These are phyloP conservation scores for Penicillium concentricum DNA, from an alignment of 2,329 filamentous ascomycete genomes.

Conservation along the genomic window DNA sequence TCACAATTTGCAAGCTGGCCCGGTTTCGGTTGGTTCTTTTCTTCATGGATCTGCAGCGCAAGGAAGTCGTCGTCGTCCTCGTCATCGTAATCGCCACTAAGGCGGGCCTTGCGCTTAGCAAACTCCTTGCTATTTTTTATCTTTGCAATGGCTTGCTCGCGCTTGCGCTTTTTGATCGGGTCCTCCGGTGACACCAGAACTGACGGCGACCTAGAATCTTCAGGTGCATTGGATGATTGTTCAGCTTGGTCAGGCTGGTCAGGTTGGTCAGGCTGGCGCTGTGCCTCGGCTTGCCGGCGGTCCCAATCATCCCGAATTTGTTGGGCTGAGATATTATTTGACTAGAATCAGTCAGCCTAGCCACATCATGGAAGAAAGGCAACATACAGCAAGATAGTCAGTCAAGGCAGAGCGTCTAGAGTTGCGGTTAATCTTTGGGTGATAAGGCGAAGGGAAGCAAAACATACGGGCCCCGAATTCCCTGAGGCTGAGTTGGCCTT, in stretches of 20 bases:
- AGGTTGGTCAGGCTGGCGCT: slow-evolving; percentile 41
- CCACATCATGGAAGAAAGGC: neutral
- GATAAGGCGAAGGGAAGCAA: neutral
- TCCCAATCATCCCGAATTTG: slow-evolving; percentile 62
- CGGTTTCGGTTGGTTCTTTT: slow-evolving; percentile 61
- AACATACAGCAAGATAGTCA: slow-evolving; percentile 63
- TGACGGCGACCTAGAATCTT: slow-evolving; percentile 34
- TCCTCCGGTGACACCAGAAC: slow-evolving; percentile 29
- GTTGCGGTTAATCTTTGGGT: slow-evolving; percentile 16
- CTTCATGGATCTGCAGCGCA: slow-evolving; percentile 54
- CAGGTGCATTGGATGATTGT: slow-evolving; percentile 34
- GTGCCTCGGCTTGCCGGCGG: slow-evolving; percentile 51
- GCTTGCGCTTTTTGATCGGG: slow-evolving; percentile 56
- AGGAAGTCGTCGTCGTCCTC: slow-evolving; percentile 49
- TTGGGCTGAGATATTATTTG: slow-evolving; percentile 65
- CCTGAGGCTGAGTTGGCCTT: slow-evolving; percentile 10
- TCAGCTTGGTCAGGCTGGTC: slow-evolving; percentile 29
- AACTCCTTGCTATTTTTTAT: slow-evolving; percentile 54
- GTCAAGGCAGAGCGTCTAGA: slow-evolving; percentile 63
- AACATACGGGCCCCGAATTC: slow-evolving; percentile 49
- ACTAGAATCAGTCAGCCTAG: slow-evolving; percentile 33
- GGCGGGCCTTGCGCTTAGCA: slow-evolving; percentile 44
- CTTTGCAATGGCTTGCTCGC: slow-evolving; percentile 50
- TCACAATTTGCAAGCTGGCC: slow-evolving; percentile 90
- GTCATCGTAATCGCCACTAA: slow-evolving; percentile 43